Percentiles rank a stretch among this genome's conserved stretches.
phyloP scores from a whole-genome alignment of 495 filamentous ascomycete genomes.

The Tuber melanosporum region DNA sequence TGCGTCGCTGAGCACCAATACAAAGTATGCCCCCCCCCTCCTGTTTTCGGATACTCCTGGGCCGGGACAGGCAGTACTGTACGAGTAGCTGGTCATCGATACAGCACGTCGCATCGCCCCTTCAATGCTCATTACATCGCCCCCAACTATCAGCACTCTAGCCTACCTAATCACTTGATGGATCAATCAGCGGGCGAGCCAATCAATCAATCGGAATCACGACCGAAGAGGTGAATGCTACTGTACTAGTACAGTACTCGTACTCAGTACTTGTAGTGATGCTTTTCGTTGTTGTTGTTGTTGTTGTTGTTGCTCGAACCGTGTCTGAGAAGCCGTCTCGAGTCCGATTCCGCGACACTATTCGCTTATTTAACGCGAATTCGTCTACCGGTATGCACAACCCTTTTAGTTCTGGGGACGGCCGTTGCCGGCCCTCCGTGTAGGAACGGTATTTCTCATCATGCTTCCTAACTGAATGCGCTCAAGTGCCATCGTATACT shows the following conservation, averaged over 20 bases:
- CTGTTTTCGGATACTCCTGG: not conserved
- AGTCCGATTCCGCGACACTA: constrained; percentile 21
- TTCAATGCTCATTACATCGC: not conserved
- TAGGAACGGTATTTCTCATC: not conserved
- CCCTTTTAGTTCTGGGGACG: not conserved
- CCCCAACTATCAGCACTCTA: not conserved
- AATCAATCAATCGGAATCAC: not conserved
- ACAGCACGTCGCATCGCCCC: not conserved
- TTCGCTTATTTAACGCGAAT: constrained; percentile 7
- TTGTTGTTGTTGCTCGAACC: constrained; percentile 7
- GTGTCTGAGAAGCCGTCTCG: constrained; percentile 35
- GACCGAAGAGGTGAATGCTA: not conserved
- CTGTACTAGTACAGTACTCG: no score
- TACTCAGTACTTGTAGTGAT: not conserved
- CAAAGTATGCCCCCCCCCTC: not conserved
- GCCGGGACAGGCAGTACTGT: not conserved
- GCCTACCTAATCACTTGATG: not conserved
- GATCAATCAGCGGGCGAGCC: not conserved
- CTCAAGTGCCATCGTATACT: constrained; percentile 13
- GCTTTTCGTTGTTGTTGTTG: not conserved
- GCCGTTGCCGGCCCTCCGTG: not conserved
- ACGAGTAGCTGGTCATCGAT: not conserved
- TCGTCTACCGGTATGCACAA: not conserved
- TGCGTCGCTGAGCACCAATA: not conserved
- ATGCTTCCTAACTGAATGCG: not conserved